A percentile compares a stretch with the other conserved stretches of the same genome.
Evolutionary conservation across 2,329 filamentous ascomycete genomes (phyloP).

Genomic region (Penicillium fuscoglaucum): DNA sequence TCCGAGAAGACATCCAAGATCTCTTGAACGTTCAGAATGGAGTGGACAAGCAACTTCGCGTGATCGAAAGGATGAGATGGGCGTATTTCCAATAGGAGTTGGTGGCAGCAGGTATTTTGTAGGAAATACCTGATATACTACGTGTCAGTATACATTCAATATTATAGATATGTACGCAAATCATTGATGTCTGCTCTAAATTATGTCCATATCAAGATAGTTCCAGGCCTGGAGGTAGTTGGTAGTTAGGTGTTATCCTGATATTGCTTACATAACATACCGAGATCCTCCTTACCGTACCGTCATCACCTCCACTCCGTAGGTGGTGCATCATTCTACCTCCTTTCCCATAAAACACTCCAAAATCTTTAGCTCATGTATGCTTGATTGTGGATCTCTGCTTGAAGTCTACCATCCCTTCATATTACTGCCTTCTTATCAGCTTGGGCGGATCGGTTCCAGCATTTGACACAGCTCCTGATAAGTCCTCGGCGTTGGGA

Average conservation of each 20-base stretch:
- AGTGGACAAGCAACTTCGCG: conserved; percentile 72
- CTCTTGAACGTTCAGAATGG: conserved; percentile 77
- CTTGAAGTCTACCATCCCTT: not conserved
- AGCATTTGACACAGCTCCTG: conserved; percentile 3
- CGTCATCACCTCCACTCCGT: conserved; percentile 16
- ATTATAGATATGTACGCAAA: too few species aligned
- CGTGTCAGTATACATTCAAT: not conserved
- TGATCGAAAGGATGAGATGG: conserved; percentile 84
- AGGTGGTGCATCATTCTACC: conserved; percentile 3
- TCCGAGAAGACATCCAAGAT: conserved; percentile 83
- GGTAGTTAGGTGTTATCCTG: not conserved
- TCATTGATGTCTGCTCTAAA: not conserved
- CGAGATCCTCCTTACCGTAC: conserved; percentile 18
- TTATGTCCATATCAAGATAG: too few species aligned
- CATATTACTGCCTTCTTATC: not conserved
- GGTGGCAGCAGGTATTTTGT: not conserved
- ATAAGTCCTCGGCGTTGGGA: conserved; percentile 4
- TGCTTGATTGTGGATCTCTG: conserved; percentile 3
- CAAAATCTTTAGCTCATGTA: not conserved
- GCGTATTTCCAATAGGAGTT: conserved; percentile 74
- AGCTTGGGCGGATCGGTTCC: not conserved
- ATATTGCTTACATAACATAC: conserved; percentile 6
- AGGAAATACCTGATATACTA: not conserved
- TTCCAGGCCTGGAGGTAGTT: too few species aligned
- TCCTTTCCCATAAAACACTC: conserved; percentile 8